Conservation (phyloP, 176 grass and related monocot species). For the Ananas comosus region DNA sequence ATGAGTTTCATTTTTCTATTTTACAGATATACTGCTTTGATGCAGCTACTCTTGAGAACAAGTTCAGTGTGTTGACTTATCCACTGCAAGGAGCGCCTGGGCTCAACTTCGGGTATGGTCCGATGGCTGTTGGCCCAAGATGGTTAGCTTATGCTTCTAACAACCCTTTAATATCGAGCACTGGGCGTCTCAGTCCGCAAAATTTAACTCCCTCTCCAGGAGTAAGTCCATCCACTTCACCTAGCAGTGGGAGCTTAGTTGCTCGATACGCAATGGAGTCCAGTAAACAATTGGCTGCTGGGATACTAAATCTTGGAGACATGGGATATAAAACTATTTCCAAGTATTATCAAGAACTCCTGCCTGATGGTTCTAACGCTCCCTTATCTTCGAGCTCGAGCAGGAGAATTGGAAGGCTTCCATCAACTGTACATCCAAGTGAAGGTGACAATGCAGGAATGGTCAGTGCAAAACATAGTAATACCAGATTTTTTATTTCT, state of each 20-base stretch:
- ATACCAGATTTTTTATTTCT: neutral
- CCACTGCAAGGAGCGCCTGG: slow-evolving; percentile 86
- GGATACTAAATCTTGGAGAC: slow-evolving; percentile 91
- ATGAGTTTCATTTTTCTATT: slow-evolving; percentile 2
- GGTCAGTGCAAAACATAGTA: slow-evolving; percentile 42
- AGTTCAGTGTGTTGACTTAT: slow-evolving; percentile 87
- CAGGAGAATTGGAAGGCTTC: slow-evolving; percentile 66
- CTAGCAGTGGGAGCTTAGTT: slow-evolving; percentile 88
- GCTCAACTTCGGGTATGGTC: slow-evolving; percentile 82
- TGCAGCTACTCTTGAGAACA: slow-evolving; percentile 92
- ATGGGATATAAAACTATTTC: slow-evolving; percentile 94
- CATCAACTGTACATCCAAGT: slow-evolving; percentile 56
- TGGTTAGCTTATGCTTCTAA: slow-evolving; percentile 93
- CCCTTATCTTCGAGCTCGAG: slow-evolving; percentile 78
- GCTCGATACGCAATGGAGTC: slow-evolving; percentile 99
- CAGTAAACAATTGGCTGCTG: slow-evolving; percentile 93
- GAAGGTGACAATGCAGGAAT: slow-evolving; percentile 97
- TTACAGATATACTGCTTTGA: slow-evolving; percentile 98
- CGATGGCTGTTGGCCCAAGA: slow-evolving; percentile 92
- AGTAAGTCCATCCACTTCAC: slow-evolving; percentile 96
- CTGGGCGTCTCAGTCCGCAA: slow-evolving; percentile 89
- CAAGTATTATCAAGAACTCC: slow-evolving; percentile 88
- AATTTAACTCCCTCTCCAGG: slow-evolving; percentile 94
- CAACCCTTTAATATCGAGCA: slow-evolving; percentile 66
- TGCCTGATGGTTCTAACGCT: slow-evolving; percentile 87